Conservation (phyloP, 352 stramenopile genomes). For the Pythium plurisporium region DNA sequence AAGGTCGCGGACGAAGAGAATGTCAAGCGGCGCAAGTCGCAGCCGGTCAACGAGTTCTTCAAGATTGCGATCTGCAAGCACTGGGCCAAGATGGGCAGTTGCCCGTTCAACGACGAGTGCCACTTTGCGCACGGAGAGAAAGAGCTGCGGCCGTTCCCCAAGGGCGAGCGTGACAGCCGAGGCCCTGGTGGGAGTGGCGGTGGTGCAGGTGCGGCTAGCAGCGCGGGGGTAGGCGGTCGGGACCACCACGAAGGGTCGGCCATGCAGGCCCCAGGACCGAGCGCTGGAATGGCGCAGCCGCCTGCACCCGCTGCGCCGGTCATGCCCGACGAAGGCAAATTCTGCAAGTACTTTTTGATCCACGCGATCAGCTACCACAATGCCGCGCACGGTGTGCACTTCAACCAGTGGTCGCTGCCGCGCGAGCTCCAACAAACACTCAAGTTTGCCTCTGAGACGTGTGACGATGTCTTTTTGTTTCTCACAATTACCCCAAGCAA, state of each 20-base stretch:
- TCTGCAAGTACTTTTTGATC: constrained; percentile 81
- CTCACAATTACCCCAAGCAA: constrained; percentile 66
- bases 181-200: constrained; percentile 4
- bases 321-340: constrained; percentile 68
- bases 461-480: constrained; percentile 80
- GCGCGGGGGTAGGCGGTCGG: no score
- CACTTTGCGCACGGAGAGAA: constrained; percentile 96
- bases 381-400: constrained; percentile 74
- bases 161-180: constrained; percentile 40
- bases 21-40: constrained; percentile 78
- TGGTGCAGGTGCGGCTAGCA: not conserved
- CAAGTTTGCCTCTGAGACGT: constrained; percentile 65
- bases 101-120: constrained; percentile 95
- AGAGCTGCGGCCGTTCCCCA: constrained; percentile 87
- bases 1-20: constrained; percentile 90
- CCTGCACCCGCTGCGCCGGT: constrained; percentile 18
- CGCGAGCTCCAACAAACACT: constrained; percentile 48
- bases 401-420: constrained; percentile 61
- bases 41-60: constrained; percentile 95
- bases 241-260: not conserved
- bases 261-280: not conserved
- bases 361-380: constrained; percentile 82
- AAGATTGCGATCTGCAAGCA: constrained; percentile 98
- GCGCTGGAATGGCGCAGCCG: not conserved
- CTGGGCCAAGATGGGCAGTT: constrained; percentile 93